Base-by-base conservation (phyloP, 495 filamentous ascomycete species). In the Podospora conica region DNA sequence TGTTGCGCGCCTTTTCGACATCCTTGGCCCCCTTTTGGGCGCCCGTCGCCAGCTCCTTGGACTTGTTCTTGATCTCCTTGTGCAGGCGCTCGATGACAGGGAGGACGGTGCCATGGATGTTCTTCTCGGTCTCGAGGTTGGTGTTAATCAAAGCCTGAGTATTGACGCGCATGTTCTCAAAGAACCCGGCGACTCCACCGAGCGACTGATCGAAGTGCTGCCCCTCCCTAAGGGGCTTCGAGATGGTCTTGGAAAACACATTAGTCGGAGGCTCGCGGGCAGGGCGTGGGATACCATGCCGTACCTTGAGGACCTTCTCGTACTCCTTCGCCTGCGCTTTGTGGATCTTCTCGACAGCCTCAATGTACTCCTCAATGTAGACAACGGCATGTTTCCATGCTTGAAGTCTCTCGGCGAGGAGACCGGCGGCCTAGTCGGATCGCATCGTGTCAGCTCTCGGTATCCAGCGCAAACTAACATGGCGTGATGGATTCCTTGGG, bases 331-430 rank as follows among this genome's bases (percentile, higher is more conserved):
- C 87, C 67, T 96, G 87, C 15, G 85, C 84, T 76, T 87, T 91
- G 68, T 96, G 86, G 53, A 91, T 79, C 81, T 92, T 97, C 74
- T 96, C 92, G 23, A 90, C 91, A 11, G 88, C 86, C 53, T 79
- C 76, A 67, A 98, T 84, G 74, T 97, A 98, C 60, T 93, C 90
- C 76, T 97, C 93, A 27, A 98, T 79, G 74, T 97, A 93, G 61
- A 80, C 90, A 62, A 92, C 90, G 67, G 92, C 91, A 75, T 98
- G 96, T 73, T 97, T 98, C 90, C 91, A 98, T 33, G 96, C 96
- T 68, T 87, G 87, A 63, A 98, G 83, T 63, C 95, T 87, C 78
- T 98, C 89, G 21, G 89, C 79, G 60, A 98, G 86, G 24, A 97
- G 82, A 62, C 84, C 88, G 53, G 90, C 87, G 12, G 90, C 89